These are phyloP conservation scores for Boletellus ananas DNA, from an alignment of 768 basidiomycete genomes.

Conservation along the genomic window DNA sequence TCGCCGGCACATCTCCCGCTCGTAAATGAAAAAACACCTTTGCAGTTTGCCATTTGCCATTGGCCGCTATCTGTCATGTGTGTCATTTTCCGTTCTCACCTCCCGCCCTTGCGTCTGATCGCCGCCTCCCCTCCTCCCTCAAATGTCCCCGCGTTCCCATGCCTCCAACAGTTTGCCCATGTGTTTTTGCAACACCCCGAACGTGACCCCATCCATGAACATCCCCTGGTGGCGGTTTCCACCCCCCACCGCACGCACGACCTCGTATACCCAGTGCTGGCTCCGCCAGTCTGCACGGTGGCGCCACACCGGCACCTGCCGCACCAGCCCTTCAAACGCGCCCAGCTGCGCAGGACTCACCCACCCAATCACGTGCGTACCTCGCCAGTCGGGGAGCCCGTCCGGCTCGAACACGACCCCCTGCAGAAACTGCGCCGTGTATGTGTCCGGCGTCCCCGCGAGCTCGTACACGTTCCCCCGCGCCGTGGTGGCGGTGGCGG, in stretches of 20 bases:
- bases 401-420: slow-evolving; percentile 7
- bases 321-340: slow-evolving; percentile 14
- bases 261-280: slow-evolving; percentile 29
- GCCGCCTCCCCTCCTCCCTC: not conserved
- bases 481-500: not conserved
- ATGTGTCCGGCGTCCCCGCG: slow-evolving; percentile 24
- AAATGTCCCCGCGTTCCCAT: slow-evolving; percentile 30
- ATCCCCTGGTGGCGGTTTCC: slow-evolving; percentile 3
- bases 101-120: not conserved
- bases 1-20: not conserved
- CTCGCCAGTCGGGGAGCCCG: slow-evolving; percentile 21
- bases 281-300: slow-evolving; percentile 19
- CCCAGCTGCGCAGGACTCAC: slow-evolving; percentile 9
- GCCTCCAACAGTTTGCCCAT: slow-evolving; percentile 28
- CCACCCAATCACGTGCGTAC: slow-evolving; percentile 23
- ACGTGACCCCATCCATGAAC: slow-evolving; percentile 9
- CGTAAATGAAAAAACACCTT: not conserved
- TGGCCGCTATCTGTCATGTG: too few species aligned
- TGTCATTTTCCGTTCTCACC: too few species aligned
- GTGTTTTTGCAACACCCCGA: slow-evolving; percentile 17
- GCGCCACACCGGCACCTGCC: slow-evolving; percentile 18
- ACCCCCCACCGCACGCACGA: slow-evolving; percentile 5
- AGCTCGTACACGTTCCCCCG: slow-evolving; percentile 29
- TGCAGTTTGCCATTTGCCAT: too few species aligned
- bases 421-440: slow-evolving; percentile 13